Evolutionary conservation across 345 rosid genomes (phyloP).

Genomic region (Ailanthus altissimus): DNA sequence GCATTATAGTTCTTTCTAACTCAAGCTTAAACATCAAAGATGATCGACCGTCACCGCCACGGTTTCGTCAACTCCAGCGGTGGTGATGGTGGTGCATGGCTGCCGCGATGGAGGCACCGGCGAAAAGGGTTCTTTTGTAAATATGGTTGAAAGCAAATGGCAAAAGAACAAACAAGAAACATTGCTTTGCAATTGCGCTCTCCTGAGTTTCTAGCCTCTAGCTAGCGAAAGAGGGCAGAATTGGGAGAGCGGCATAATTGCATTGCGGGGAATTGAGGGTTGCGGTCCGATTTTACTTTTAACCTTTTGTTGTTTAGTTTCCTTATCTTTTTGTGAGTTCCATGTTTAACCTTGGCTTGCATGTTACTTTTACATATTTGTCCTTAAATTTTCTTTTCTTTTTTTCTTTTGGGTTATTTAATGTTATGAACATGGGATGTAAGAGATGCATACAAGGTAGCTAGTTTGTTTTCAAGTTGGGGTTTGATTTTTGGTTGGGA

Average conservation of each 20-base stretch:
- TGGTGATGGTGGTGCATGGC: conserved; percentile 17
- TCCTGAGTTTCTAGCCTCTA: conserved; percentile 56
- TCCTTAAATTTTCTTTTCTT: neutral
- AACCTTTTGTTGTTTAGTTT: conserved; percentile 22
- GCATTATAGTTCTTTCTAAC: too few species aligned
- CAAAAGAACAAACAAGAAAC: conserved; percentile 21
- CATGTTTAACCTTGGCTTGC: conserved; percentile 28
- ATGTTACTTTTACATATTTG: conserved; percentile 17
- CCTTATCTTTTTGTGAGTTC: conserved; percentile 10
- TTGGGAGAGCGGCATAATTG: conserved; percentile 69
- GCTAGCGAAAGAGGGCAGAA: conserved; percentile 36
- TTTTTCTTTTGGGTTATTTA: neutral
- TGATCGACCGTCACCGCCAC: conserved; percentile 14
- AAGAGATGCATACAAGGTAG: conserved; percentile 72
- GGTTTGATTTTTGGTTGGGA: neutral
- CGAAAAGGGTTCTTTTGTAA: conserved; percentile 36
- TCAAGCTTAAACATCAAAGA: neutral
- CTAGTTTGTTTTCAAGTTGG: conserved; percentile 5
- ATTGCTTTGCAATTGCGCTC: conserved; percentile 78
- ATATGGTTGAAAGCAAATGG: conserved; percentile 31
- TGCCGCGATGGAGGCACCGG: conserved; percentile 12
- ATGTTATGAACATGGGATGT: conserved; percentile 48
- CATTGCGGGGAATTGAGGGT: conserved; percentile 95
- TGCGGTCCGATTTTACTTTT: conserved; percentile 74
- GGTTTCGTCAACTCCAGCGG: conserved; percentile 16